Conservation (phyloP, 108 stramenopile species). For the Skeletonema potamos region DNA sequence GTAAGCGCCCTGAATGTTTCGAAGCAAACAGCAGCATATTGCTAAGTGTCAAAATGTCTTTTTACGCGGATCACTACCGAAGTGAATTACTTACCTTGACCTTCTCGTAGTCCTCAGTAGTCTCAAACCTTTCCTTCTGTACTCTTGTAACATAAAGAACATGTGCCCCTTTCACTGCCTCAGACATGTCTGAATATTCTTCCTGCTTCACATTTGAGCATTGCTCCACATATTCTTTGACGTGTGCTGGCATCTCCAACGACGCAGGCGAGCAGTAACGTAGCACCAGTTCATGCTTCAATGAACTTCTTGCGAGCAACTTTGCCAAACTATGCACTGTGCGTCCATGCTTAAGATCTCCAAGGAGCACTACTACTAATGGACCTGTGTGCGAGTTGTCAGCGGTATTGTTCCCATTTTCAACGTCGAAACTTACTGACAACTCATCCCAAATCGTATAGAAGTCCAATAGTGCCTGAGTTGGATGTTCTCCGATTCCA, state of each 20-base stretch:
- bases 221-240: conserved; percentile 71
- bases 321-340: conserved; percentile 95
- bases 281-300: conserved; percentile 55
- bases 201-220: conserved; percentile 60
- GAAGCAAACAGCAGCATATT: neutral
- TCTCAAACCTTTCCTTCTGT: conserved; percentile 94
- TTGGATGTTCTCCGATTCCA: conserved; percentile 97
- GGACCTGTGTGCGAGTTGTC: conserved; percentile 24
- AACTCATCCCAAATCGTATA: conserved; percentile 92
- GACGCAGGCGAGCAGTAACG: conserved; percentile 85
- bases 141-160: conserved; percentile 96
- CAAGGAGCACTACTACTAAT: conserved; percentile 75
- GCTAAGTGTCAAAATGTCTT: neutral
- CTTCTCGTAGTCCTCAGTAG: conserved; percentile 73
- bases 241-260: conserved; percentile 84
- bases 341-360: conserved; percentile 96
- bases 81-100: conserved; percentile 60
- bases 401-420: neutral
- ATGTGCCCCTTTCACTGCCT: conserved; percentile 73
- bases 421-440: conserved; percentile 16
- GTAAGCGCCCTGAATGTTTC: conserved; percentile 63
- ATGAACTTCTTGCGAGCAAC: conserved; percentile 70
- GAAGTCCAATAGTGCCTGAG: conserved; percentile 96
- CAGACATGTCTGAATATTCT: conserved; percentile 45
- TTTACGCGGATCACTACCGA: neutral